Evolutionary conservation across 345 rosid genomes (phyloP), one percentile per base, ranked within the genome.

Genomic region (Theobroma cacao): DNA sequence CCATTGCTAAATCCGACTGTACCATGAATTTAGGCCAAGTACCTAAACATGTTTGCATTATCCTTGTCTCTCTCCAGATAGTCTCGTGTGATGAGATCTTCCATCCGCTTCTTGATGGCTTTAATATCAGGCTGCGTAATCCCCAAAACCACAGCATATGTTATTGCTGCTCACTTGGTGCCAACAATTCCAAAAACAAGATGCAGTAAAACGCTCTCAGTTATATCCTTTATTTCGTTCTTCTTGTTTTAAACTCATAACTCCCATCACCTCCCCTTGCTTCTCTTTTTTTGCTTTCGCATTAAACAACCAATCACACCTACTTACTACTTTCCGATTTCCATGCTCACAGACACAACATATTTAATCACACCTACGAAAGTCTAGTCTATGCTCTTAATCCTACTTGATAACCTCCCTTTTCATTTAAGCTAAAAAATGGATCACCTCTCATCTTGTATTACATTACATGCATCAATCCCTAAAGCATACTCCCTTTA

Each of bases 91-190:
- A 94, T 97, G 47, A 97, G 83, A 82, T 94, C 98, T 86, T 97
- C 99, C 72, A 94, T 94, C 69, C 98, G 85, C 80, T 94, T 97
- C 90, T 97, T 97, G 47, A 97, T 97, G 10, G 94, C 97, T 85
- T 92, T 97, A 11, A 91, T 89, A 84, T 97, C 98, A 69, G 99
- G 98, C 98, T 97, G 96, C 88, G 79, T 10, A 55, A 52, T 30
- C 43, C 72, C 6, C 69, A 69, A 70, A 63, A 4, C 3, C 43
- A 30, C 41, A 71, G 18, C 59, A 50, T 3, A 20, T 52, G 7
- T 52, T 31, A 61, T 30, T 60, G 4, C 65, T 60, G 3, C 61
- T 56, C 7, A 41, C 1, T 6, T 6, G 45, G 0, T 41, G 1
- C 7, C 9, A 36, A 13, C 4, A 74, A 67, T 9, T 20, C 18